Evolutionary conservation across 345 rosid genomes (phyloP).

Genomic region (Cochlearia excelsa): DNA sequence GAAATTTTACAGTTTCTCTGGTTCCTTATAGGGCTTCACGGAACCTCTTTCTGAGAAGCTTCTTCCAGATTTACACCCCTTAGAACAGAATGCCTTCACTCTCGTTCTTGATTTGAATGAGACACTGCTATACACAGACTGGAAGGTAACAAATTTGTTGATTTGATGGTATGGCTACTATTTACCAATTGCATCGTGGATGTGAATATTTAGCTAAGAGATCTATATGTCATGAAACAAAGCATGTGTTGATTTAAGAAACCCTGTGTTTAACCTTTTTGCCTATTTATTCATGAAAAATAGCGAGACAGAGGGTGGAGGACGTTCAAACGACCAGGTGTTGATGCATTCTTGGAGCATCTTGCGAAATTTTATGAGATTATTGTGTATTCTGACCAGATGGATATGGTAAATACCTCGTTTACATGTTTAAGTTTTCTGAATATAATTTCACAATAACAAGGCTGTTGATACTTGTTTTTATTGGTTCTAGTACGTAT

Average conservation of each 20-base stretch:
- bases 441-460: background rate
- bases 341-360: constrained; percentile 92
- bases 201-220: background rate
- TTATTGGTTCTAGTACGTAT: constrained; percentile 58
- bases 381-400: constrained; percentile 80
- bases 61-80: constrained; percentile 94
- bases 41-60: constrained; percentile 97
- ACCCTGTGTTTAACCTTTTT: constrained; percentile 1
- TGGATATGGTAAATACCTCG: constrained; percentile 57
- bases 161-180: constrained; percentile 9
- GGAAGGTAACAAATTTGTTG: constrained; percentile 61
- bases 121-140: constrained; percentile 84
- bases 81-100: constrained; percentile 80
- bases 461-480: constrained; percentile 5
- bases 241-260: background rate
- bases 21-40: constrained; percentile 58
- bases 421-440: background rate
- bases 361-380: constrained; percentile 78
- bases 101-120: constrained; percentile 95
- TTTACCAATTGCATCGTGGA: background rate
- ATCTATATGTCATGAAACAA: background rate
- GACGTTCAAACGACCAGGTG: constrained; percentile 97
- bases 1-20: background rate
- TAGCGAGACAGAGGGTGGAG: constrained; percentile 99
- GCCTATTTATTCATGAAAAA: constrained; percentile 11